Conservation (phyloP, 805 yeast genomes). For the Candida suzukii region DNA sequence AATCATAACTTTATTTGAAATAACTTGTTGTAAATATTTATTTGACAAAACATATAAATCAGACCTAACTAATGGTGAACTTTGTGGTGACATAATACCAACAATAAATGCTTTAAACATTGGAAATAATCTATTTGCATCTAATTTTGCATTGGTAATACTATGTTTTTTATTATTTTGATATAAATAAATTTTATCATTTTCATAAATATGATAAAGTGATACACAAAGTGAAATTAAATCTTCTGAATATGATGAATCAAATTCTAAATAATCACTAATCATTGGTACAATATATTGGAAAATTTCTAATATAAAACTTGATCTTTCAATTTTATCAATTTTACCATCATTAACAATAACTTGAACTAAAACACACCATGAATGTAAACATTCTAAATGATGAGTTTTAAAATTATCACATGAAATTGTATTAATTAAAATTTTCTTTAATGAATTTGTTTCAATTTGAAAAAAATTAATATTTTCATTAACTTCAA, state of each 20-base stretch:
- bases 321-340: slow-evolving; percentile 36
- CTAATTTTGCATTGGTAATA: slow-evolving; percentile 29
- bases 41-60: slow-evolving; percentile 73
- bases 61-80: slow-evolving; percentile 63
- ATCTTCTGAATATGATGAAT: slow-evolving; percentile 64
- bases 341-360: slow-evolving; percentile 58
- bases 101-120: slow-evolving; percentile 67
- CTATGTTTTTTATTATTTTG: slow-evolving; percentile 13
- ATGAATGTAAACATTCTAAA: slow-evolving; percentile 61
- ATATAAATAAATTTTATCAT: slow-evolving; percentile 22
- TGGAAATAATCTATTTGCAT: slow-evolving; percentile 49
- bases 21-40: slow-evolving; percentile 50
- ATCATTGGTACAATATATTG: slow-evolving; percentile 72
- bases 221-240: slow-evolving; percentile 70
- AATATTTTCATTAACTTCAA: slow-evolving; percentile 8
- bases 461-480: slow-evolving; percentile 16
- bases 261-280: slow-evolving; percentile 63
- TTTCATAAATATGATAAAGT: slow-evolving; percentile 55
- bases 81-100: slow-evolving; percentile 65
- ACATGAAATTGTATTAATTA: slow-evolving; percentile 39
- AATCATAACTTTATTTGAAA: slow-evolving; percentile 33
- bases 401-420: slow-evolving; percentile 46
- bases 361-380: slow-evolving; percentile 78
- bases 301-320: slow-evolving; percentile 69
- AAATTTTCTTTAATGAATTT: slow-evolving; percentile 25